phyloP scores from a whole-genome alignment of 2,329 filamentous ascomycete species.

The Aspergillus persii region DNA sequence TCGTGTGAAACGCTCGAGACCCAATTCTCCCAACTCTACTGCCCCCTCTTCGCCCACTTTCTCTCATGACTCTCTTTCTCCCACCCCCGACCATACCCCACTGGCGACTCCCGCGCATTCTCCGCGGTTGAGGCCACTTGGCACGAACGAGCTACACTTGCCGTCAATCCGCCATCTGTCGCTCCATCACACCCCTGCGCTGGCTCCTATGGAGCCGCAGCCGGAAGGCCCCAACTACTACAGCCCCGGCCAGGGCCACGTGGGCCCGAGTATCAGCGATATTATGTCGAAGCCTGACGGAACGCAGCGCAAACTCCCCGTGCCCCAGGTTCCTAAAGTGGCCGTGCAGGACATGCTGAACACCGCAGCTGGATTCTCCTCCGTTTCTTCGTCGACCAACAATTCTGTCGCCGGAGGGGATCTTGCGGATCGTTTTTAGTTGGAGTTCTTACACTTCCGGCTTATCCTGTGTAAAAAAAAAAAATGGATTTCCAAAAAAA shows the following conservation, averaged over 20 bases:
- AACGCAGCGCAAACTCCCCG: conserved; percentile 83
- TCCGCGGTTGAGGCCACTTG: conserved; percentile 79
- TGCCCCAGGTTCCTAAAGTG: conserved; percentile 84
- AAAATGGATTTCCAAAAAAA: conserved; percentile 12
- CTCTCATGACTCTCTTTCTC: conserved; percentile 91
- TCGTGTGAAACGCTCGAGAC: conserved; percentile 81
- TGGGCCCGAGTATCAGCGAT: conserved; percentile 79
- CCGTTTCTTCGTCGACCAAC: conserved; percentile 72
- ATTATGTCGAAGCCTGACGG: conserved; percentile 90
- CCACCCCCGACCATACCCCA: conserved; percentile 97
- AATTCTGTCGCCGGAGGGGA: conserved; percentile 75
- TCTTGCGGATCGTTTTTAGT: conserved; percentile 56
- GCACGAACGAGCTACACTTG: conserved; percentile 70
- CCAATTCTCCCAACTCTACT: conserved; percentile 91
- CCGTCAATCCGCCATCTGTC: conserved; percentile 78
- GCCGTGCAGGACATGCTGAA: conserved; percentile 81
- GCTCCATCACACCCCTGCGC: conserved; percentile 63
- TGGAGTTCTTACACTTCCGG: conserved; percentile 2
- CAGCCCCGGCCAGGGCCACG: conserved; percentile 55
- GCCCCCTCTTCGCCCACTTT: conserved; percentile 95
- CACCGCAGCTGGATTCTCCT: conserved; percentile 63
- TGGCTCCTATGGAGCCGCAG: conserved; percentile 69
- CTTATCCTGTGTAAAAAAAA: conserved; percentile 12
- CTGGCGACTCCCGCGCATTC: conserved; percentile 94
- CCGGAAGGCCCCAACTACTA: conserved; percentile 60